Evolutionary conservation across 2,329 filamentous ascomycete species (phyloP), one percentile per base, ranked within the genome.

Genomic region (Sarocladiaceae sp.): DNA sequence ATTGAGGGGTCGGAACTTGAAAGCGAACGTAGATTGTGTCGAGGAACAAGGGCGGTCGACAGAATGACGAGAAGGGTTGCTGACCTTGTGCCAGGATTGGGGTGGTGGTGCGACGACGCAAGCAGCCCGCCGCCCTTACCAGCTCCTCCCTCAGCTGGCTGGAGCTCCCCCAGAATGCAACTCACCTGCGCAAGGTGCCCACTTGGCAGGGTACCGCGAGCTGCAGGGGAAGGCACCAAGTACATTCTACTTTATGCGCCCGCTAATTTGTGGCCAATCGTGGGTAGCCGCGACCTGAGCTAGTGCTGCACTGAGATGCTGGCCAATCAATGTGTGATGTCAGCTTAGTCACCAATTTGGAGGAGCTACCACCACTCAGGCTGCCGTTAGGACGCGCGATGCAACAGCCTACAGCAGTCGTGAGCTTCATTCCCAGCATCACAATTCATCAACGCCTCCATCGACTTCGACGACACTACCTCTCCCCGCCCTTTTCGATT

Each of bases 361-460:
- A 42, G 13, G 11, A 48, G 44, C 28, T 48, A 12, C 40, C 23
- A 28, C 46, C 53, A 52, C 46, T 60, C 62, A 69, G 67, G 67
- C 67, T 69, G 57, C 67, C 62, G 63, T 58, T 59, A 62, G 63
- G 66, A 65, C 66, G 66, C 64, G 64, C 57, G 59, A 55, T 58
- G 56, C 55, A 58, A 54, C 52, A 31, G 28, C 26, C 26, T 20
- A 48, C 44, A 28, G 23, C 18, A 20, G 28, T 44, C 40, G 40
- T 33, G 44, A 48, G 44, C 44, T 48, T 48, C 44, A 33, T 33
- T 48, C 15, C 54, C 55, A 52, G 31, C 54, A 55, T 49, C 49
- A 37, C 46, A 25, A 23, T 8, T 22, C 52, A 37, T 36, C 35
- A 17, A 37, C 36, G 22, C 13, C 55, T 51, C 37, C 47, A 55